Conservation (phyloP, 2,329 filamentous ascomycete species). For the Penicillium sp. region DNA sequence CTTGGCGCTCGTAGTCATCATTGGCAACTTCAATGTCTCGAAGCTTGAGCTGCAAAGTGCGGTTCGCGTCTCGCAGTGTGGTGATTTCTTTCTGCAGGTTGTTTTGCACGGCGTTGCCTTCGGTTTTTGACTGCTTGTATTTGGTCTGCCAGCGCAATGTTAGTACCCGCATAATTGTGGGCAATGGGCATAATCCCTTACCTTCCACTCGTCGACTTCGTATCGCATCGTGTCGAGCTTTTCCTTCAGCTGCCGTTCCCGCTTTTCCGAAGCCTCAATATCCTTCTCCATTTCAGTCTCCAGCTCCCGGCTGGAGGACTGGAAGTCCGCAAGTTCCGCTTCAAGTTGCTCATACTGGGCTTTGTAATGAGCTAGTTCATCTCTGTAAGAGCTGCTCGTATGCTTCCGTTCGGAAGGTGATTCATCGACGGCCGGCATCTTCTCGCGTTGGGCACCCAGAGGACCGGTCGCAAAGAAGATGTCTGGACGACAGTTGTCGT, state of each 20-base stretch:
- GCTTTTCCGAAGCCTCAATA: slow-evolving; percentile 90
- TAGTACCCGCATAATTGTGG: background rate
- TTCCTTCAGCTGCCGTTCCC: slow-evolving; percentile 79
- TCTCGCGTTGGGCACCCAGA: slow-evolving; percentile 26
- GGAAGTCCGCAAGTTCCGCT: slow-evolving; percentile 87
- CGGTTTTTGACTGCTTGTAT: slow-evolving; percentile 90
- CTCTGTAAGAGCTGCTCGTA: slow-evolving; percentile 53
- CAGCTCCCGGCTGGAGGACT: slow-evolving; percentile 87
- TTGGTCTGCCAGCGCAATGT: slow-evolving; percentile 64
- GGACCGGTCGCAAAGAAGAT: slow-evolving; percentile 16
- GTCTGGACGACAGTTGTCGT: slow-evolving; percentile 10
- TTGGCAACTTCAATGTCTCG: slow-evolving; percentile 97
- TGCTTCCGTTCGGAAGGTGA: slow-evolving; percentile 41
- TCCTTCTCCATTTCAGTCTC: slow-evolving; percentile 95
- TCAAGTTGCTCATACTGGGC: slow-evolving; percentile 90
- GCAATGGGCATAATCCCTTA: slow-evolving; percentile 40
- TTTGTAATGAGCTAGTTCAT: slow-evolving; percentile 93
- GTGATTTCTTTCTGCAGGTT: slow-evolving; percentile 94
- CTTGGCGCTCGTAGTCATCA: slow-evolving; percentile 96
- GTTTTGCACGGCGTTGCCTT: slow-evolving; percentile 81
- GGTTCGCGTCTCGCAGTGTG: slow-evolving; percentile 76
- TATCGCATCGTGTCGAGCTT: slow-evolving; percentile 81
- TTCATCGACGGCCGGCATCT: slow-evolving; percentile 40
- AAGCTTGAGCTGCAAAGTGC: slow-evolving; percentile 76
- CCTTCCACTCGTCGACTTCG: slow-evolving; percentile 98